Evolutionary conservation across 768 basidiomycete species (phyloP), one percentile per base, ranked within the genome.

Genomic region (Podaxis rugospora): DNA sequence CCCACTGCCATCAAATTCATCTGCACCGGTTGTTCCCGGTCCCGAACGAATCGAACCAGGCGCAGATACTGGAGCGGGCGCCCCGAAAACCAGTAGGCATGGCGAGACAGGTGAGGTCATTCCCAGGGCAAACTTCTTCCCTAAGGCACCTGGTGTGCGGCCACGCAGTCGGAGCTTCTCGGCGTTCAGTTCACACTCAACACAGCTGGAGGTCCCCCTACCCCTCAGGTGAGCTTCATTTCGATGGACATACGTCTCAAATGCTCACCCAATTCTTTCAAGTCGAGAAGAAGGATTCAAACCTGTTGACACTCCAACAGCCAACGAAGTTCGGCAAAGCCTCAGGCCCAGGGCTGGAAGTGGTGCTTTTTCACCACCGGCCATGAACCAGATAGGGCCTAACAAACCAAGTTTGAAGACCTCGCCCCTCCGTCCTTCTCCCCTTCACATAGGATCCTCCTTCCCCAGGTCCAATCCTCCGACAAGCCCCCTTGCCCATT

Each of bases 141-240:
- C 90, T 0, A 79, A 80, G 58, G 76, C 75, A 7, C 76, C 78
- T 5, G 76, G 76, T 2, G 66, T 75, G 7, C 74, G 91, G 4
- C 92, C 91, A 4, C 71, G 90, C 53, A 91, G 89, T 21, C 74
- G 89, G 66, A 92, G 90, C 63, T 93, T 93, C 68, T 92, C 90
- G 7, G 87, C 83, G 2, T 87, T 91, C 71, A 81, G 84, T 54
- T 66, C 64, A 9, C 55, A 62, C 25, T 75, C 78, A 3, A 65
- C 70, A 4, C 65, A 57, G 5, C 56, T 69, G 3, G 75, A 79
- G 55, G 67, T 72, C 1, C 63, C 69, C 14, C 46, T 70, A 37
- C 71, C 74, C 13, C 37, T 73, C 6, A 75, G 74, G 76, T 77
- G 57, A 51, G 67, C 57, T 59, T 63, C 4, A 21, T 32, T 21